phyloP scores from a whole-genome alignment of 1,284 basidiomycete genomes.

The Anthracocystis panici-leucophaei region DNA sequence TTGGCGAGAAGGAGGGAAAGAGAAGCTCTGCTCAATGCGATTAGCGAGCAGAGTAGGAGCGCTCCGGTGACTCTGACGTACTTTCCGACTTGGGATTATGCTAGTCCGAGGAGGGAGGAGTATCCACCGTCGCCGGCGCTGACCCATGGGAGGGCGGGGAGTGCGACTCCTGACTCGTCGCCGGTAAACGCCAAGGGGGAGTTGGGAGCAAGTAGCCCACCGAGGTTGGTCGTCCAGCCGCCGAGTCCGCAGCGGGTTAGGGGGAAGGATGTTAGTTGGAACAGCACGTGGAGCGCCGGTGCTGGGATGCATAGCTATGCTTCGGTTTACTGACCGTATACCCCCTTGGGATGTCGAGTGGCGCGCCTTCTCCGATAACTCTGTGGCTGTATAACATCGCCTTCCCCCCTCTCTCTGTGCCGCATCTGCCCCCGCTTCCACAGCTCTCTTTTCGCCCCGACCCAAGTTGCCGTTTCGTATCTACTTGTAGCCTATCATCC shows the following conservation, averaged over 20 bases:
- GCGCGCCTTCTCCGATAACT: no score
- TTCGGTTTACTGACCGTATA: slow-evolving; percentile 27
- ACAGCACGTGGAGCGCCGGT: background rate
- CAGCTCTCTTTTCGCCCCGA: no score
- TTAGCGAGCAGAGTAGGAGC: background rate
- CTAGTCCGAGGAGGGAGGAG: no score
- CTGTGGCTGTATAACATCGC: no score
- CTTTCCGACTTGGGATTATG: no score
- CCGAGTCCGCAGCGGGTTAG: slow-evolving; percentile 30
- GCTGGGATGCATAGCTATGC: slow-evolving; percentile 9
- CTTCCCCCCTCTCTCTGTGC: no score
- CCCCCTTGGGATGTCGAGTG: no score
- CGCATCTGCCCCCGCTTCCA: no score
- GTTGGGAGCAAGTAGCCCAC: slow-evolving; percentile 8
- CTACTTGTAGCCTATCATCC: background rate
- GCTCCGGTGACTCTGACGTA: no score
- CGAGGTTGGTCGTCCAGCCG: slow-evolving; percentile 40
- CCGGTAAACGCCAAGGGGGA: background rate
- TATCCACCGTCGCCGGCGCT: no score
- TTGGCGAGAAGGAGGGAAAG: slow-evolving; percentile 53
- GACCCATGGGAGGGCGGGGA: no score
- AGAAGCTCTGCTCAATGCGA: slow-evolving; percentile 42
- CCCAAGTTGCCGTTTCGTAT: background rate
- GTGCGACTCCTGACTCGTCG: no score
- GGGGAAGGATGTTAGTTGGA: background rate